Conservation (phyloP, 1,284 basidiomycete genomes). For the Irpex sp. region DNA sequence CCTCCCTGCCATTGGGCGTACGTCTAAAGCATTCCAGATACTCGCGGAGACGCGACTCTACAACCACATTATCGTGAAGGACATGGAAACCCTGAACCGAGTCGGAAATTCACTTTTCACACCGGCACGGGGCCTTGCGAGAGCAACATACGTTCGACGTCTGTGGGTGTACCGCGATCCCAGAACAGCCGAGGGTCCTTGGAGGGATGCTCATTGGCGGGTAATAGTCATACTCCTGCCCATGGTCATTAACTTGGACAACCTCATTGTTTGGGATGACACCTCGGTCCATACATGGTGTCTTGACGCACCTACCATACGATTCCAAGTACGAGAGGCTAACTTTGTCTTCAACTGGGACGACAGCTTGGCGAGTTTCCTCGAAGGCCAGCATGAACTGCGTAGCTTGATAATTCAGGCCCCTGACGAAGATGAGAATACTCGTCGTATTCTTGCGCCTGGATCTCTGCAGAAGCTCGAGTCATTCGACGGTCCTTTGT, state of each 20-base stretch:
- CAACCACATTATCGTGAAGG: conserved; percentile 20
- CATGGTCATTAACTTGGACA: conserved; percentile 23
- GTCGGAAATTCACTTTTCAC: conserved; percentile 20
- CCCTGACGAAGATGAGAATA: conserved; percentile 16
- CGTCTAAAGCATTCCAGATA: conserved; percentile 23
- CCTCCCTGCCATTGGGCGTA: conserved; percentile 21
- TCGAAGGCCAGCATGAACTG: conserved; percentile 25
- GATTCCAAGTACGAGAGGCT: conserved; percentile 27
- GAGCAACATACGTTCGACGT: conserved; percentile 26
- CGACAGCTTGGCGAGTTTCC: conserved; percentile 25
- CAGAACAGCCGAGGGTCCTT: conserved; percentile 8
- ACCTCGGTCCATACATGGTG: conserved; percentile 23
- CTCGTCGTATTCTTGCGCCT: conserved; percentile 9
- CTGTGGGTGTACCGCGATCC: conserved; percentile 24
- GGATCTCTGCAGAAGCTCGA: conserved; percentile 21
- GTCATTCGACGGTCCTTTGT: conserved; percentile 24
- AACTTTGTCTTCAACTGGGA: conserved; percentile 26
- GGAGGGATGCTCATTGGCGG: conserved; percentile 25
- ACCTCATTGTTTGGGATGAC: conserved; percentile 23
- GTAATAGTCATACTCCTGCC: conserved; percentile 22
- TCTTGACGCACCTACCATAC: conserved; percentile 19
- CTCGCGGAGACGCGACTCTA: conserved; percentile 28
- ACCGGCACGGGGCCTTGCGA: conserved; percentile 13
- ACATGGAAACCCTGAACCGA: conserved; percentile 16
- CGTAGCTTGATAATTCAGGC: conserved; percentile 15